A percentile compares a stretch with the other conserved stretches of the same genome.
These are phyloP conservation scores for Naganishia cerealis DNA, from an alignment of 1,284 basidiomycete species.

Conservation along the genomic window DNA sequence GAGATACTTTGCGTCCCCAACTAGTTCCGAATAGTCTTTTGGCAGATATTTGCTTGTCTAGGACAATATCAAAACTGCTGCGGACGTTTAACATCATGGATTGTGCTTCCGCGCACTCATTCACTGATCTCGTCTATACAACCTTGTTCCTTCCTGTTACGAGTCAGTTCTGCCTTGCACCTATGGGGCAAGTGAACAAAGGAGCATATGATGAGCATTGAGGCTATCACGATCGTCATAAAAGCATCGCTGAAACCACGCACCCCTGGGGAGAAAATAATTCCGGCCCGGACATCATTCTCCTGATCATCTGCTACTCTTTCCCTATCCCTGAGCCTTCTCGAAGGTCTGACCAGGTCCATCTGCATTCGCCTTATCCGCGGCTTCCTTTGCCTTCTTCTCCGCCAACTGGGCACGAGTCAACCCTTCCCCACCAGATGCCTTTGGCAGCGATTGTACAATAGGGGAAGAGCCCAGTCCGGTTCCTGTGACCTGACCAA, in stretches of 20 bases:
- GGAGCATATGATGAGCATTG: neutral
- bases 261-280: neutral
- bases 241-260: neutral
- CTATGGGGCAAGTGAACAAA: neutral
- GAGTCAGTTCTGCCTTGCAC: neutral
- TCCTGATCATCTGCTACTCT: neutral
- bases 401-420: constrained; percentile 37
- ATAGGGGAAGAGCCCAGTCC: constrained; percentile 37
- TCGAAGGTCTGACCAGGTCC: constrained; percentile 10
- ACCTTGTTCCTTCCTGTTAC: neutral
- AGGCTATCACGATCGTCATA: neutral
- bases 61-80: neutral
- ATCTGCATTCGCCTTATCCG: constrained; percentile 20
- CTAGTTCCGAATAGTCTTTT: neutral
- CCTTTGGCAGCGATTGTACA: constrained; percentile 34
- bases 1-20: neutral
- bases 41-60: neutral
- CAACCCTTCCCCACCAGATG: constrained; percentile 35
- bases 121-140: neutral
- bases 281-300: neutral
- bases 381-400: constrained; percentile 33
- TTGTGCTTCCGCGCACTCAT: neutral
- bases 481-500: constrained; percentile 33
- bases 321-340: constrained; percentile 4
- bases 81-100: neutral